Base-by-base conservation (phyloP, 345 rosid species). In the Theobroma cacao region DNA sequence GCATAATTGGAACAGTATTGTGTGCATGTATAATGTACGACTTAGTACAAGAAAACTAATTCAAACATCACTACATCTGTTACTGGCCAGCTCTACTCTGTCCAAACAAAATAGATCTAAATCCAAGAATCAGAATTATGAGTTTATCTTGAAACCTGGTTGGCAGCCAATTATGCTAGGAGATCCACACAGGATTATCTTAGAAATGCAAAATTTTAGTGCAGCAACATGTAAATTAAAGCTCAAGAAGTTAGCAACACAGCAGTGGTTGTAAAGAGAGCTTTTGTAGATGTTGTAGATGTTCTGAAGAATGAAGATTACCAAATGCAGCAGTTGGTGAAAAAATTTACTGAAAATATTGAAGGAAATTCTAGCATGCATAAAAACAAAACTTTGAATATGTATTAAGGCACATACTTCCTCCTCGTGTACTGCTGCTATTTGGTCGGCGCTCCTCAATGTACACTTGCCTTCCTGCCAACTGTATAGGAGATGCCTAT, bases 371-470 rank as follows among this genome's bases (percentile, higher is more conserved):
- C 55, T 28, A 14, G 74, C 38, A 69, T 7, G 24, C 56, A 28
- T 47, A 26, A 69, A 61, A 65, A 69, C 13, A 43, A 45, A 59
- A 59, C 60, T 15, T 41, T 0, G 13, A 15, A 20, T 64, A 38
- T 6, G 28, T 18, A 76, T 30, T 45, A 5, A 48, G 68, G 31
- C 58, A 81, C 94, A 77, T 90, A 93, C 98, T 89, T 90, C 97
- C 97, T 75, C 97, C 98, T 22, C 97, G 93, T 62, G 87, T 86
- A 78, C 93, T 86, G 33, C 88, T 88, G 30, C 87, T 89, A 79
- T 91, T 96, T 31, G 99, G 95, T 88, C 99, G 89, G 80, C 99
- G 93, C 86, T 91, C 99, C 80, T 96, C 99, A 7, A 96, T 88
- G 86, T 87, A 96, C 31, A 93, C 89, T 78, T 89, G 91, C 79